Percentiles rank a stretch among this genome's conserved stretches.
phyloP scores from a whole-genome alignment of 306 rosid genomes.

The Quercus variabilis region DNA sequence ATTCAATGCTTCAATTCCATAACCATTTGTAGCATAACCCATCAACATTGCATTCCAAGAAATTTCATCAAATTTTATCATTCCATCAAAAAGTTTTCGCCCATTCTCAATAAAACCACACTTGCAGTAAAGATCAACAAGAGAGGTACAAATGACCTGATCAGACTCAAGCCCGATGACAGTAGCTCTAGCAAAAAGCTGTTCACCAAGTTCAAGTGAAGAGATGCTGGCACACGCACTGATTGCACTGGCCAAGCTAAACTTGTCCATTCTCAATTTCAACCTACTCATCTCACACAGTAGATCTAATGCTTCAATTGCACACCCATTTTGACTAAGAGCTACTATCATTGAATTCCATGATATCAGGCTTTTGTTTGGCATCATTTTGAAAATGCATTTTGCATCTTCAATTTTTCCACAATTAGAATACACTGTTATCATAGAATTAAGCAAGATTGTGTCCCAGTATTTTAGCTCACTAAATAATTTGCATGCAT shows the following conservation, averaged over 20 bases:
- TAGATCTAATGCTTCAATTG: slow-evolving; percentile 56
- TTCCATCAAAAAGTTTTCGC: slow-evolving; percentile 45
- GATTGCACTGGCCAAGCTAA: slow-evolving; percentile 64
- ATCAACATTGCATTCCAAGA: slow-evolving; percentile 79
- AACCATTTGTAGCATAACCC: slow-evolving; percentile 85
- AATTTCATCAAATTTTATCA: slow-evolving; percentile 58
- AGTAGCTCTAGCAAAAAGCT: slow-evolving; percentile 57
- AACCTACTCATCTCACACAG: slow-evolving; percentile 52
- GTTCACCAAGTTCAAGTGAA: slow-evolving; percentile 64
- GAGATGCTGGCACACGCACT: slow-evolving; percentile 71
- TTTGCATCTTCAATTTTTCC: slow-evolving; percentile 77
- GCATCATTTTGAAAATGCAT: slow-evolving; percentile 48
- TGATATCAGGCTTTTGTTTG: slow-evolving; percentile 58
- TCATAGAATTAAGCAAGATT: slow-evolving; percentile 68
- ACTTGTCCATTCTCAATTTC: slow-evolving; percentile 58
- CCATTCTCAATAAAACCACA: slow-evolving; percentile 67
- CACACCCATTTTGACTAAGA: slow-evolving; percentile 60
- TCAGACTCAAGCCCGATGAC: slow-evolving; percentile 55
- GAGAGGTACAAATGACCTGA: slow-evolving; percentile 53
- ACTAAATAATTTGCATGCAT: slow-evolving; percentile 67
- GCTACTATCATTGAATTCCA: slow-evolving; percentile 82
- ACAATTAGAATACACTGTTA: slow-evolving; percentile 60
- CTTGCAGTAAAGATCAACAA: slow-evolving; percentile 73
- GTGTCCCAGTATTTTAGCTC: slow-evolving; percentile 62
- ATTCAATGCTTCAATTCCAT: slow-evolving; percentile 58